A percentile compares a stretch with the other conserved stretches of the same genome.
These are phyloP conservation scores for Dispira parvispora DNA, from an alignment of 192 early-diverging fungal species.

Conservation along the genomic window DNA sequence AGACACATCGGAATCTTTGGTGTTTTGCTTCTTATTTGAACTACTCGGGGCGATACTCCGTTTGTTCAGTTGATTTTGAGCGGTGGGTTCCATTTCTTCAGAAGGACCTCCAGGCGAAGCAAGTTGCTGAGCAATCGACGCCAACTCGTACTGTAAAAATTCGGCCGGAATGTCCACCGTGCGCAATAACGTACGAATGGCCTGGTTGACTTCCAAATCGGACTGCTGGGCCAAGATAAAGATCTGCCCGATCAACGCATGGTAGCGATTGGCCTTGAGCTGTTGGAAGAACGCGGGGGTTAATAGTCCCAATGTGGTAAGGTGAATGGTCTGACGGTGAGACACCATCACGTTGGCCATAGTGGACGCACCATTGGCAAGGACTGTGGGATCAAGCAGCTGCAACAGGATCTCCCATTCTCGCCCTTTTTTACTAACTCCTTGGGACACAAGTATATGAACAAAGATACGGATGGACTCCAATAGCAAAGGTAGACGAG, in stretches of 20 bases:
- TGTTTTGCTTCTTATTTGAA: slow-evolving; percentile 11
- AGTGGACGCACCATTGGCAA: not conserved
- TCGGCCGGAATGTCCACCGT: slow-evolving; percentile 3
- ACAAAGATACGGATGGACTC: not conserved
- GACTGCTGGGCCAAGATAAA: not conserved
- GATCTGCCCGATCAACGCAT: not conserved
- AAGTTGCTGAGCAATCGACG: not conserved
- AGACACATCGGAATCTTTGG: not conserved
- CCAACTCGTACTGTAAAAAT: slow-evolving; percentile 12
- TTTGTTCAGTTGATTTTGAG: slow-evolving; percentile 13
- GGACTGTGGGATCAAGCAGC: not conserved
- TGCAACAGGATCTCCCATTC: not conserved
- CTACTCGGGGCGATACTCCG: slow-evolving; percentile 17
- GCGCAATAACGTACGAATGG: slow-evolving; percentile 1
- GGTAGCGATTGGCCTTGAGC: not conserved
- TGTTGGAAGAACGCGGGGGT: not conserved
- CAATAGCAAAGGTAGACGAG: not conserved
- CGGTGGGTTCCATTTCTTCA: slow-evolving; percentile 14
- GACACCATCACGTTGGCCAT: not conserved
- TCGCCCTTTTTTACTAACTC: not conserved
- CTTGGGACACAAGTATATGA: not conserved
- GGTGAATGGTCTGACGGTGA: not conserved
- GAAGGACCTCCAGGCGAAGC: not conserved
- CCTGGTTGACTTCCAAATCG: slow-evolving; percentile 14
- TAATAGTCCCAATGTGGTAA: not conserved